Conservation (phyloP, 176 grass and related monocot genomes). For the Oryza meridionalis region DNA sequence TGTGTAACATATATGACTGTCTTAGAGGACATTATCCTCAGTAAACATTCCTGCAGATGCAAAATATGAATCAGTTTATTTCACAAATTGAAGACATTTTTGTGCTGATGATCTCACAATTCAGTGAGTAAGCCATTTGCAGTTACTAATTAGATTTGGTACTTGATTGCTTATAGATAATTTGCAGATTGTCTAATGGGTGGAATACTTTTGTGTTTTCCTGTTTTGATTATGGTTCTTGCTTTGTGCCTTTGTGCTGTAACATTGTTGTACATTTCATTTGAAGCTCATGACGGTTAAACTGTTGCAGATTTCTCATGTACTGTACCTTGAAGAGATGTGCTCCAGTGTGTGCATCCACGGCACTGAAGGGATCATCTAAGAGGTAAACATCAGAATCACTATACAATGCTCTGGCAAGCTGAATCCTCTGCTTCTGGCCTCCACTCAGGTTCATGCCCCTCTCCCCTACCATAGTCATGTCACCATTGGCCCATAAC, state of each 20-base stretch:
- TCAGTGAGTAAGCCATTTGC: slow-evolving; percentile 9
- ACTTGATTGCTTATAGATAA: slow-evolving; percentile 13
- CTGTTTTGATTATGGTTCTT: slow-evolving; percentile 13
- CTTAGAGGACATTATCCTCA: slow-evolving; percentile 65
- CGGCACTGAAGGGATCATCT: slow-evolving; percentile 95
- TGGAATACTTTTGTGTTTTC: not conserved
- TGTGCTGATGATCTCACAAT: not conserved
- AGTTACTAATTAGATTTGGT: not conserved
- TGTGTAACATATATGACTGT: slow-evolving; percentile 87
- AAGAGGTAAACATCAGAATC: slow-evolving; percentile 74
- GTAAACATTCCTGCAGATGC: slow-evolving; percentile 77
- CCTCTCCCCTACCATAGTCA: slow-evolving; percentile 79
- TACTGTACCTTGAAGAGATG: slow-evolving; percentile 77
- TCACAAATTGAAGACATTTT: not conserved
- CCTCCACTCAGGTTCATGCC: slow-evolving; percentile 92
- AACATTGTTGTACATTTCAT: not conserved
- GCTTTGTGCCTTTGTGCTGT: not conserved
- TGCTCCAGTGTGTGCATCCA: slow-evolving; percentile 81
- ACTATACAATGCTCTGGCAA: slow-evolving; percentile 83
- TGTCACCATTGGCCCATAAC: slow-evolving; percentile 68
- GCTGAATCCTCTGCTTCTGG: slow-evolving; percentile 94
- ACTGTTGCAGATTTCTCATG: slow-evolving; percentile 12
- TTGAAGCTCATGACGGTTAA: slow-evolving; percentile 10
- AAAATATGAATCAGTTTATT: slow-evolving; percentile 26
- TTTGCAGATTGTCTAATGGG: not conserved